A percentile compares a stretch with the other conserved stretches of the same genome.
These are phyloP conservation scores for Myrmaecium sp. DNA, from an alignment of 2,329 filamentous ascomycete species.

Conservation along the genomic window DNA sequence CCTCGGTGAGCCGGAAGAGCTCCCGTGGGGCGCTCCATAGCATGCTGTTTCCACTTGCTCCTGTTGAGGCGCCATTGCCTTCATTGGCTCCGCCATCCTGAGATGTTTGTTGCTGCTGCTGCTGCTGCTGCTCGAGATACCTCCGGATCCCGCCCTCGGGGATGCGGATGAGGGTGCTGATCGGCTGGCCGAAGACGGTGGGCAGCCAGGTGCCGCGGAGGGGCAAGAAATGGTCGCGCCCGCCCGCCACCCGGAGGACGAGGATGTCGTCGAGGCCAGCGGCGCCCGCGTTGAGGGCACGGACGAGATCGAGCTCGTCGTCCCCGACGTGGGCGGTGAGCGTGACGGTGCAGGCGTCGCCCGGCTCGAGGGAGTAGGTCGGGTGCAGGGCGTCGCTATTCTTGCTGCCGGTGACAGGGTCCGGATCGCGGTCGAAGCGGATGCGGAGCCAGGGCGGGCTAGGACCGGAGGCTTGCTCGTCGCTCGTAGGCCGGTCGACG, in stretches of 20 bases:
- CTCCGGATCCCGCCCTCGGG: conserved; percentile 66
- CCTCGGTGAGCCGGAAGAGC: conserved; percentile 75
- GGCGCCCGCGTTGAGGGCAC: conserved; percentile 52
- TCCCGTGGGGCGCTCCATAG: conserved; percentile 75
- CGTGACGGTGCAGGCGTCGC: conserved; percentile 59
- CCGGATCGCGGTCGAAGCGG: conserved; percentile 39
- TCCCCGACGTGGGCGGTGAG: conserved; percentile 53
- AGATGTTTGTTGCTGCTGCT: conserved; percentile 7
- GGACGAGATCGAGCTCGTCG: conserved; percentile 45
- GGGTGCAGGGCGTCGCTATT: conserved; percentile 7
- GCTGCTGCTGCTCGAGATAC: conserved; percentile 37
- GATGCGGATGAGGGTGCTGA: conserved; percentile 77
- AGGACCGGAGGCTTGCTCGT: conserved; percentile 27
- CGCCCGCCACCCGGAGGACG: conserved; percentile 65
- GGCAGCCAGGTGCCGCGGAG: conserved; percentile 63
- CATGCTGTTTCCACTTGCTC: conserved; percentile 41
- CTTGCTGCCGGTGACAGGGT: conserved; percentile 10
- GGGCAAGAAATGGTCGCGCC: conserved; percentile 82
- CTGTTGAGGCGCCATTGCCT: conserved; percentile 2
- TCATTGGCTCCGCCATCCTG: neutral
- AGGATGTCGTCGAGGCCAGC: conserved; percentile 66
- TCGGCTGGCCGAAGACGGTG: conserved; percentile 65
- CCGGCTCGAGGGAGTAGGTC: conserved; percentile 59
- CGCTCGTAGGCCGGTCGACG: conserved; percentile 50
- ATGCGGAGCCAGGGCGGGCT: conserved; percentile 54